These are phyloP conservation scores for Trichosanthes truncata DNA, from an alignment of 306 rosid species.

Conservation along the genomic window DNA sequence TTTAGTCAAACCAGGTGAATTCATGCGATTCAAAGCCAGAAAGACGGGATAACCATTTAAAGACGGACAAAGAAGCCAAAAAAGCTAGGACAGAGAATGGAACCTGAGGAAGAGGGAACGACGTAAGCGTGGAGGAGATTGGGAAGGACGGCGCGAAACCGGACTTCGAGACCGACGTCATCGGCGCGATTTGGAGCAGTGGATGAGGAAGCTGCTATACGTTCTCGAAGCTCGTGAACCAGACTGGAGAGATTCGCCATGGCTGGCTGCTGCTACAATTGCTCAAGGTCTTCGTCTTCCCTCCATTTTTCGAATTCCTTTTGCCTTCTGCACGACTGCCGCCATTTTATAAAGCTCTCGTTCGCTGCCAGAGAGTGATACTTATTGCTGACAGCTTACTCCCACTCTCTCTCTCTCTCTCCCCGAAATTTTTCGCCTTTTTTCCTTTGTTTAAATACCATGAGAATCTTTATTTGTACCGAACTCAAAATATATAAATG, in stretches of 20 bases:
- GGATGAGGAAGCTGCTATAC: slow-evolving; percentile 63
- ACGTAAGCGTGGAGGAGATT: slow-evolving; percentile 59
- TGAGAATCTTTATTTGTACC: no score
- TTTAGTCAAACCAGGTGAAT: neutral
- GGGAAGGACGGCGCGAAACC: slow-evolving; percentile 85
- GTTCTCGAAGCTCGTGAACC: slow-evolving; percentile 73
- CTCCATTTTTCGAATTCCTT: slow-evolving; percentile 3
- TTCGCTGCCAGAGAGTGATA: neutral
- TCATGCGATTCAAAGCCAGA: neutral
- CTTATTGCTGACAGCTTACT: no score
- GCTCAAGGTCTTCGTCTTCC: slow-evolving; percentile 9
- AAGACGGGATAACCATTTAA: neutral
- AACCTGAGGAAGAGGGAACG: slow-evolving; percentile 62
- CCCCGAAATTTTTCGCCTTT: neutral
- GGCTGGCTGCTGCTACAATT: neutral
- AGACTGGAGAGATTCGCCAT: slow-evolving; percentile 63
- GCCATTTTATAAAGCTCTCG: neutral
- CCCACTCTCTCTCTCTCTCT: neutral
- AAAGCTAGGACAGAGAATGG: neutral
- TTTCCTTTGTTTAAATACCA: neutral
- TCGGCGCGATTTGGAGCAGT: slow-evolving; percentile 29
- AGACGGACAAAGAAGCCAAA: neutral
- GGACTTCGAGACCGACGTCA: slow-evolving; percentile 50
- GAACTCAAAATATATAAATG: no score
- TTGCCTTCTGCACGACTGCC: slow-evolving; percentile 12